phyloP scores from a whole-genome alignment of 306 rosid species.

The Medicago arabica region DNA sequence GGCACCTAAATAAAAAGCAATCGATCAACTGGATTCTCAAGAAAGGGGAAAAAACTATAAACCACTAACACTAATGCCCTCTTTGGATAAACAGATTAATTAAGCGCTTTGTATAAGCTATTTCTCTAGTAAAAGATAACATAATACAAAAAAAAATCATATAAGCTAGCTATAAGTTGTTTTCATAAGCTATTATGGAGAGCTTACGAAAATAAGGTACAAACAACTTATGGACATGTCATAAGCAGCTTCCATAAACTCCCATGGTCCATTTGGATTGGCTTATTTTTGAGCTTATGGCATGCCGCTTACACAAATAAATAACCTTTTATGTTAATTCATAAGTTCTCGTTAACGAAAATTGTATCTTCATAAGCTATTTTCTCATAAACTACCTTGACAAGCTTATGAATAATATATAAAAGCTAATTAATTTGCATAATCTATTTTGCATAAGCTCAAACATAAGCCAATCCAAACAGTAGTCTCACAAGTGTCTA shows the following conservation, averaged over 20 bases:
- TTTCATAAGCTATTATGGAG: background rate
- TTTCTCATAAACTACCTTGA: too few species aligned
- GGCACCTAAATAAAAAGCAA: constrained; percentile 68
- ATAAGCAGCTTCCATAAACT: background rate
- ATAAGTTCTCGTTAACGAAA: too few species aligned
- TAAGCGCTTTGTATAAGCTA: background rate
- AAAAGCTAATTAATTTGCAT: too few species aligned
- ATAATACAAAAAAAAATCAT: background rate
- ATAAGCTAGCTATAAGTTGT: background rate
- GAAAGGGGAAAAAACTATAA: background rate
- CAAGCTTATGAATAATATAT: too few species aligned
- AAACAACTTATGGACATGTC: too few species aligned
- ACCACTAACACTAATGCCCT: background rate
- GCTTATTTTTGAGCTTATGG: too few species aligned
- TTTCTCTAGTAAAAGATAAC: too few species aligned
- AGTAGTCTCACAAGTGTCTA: too few species aligned
- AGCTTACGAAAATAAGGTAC: background rate
- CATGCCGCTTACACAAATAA: too few species aligned
- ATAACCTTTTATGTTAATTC: too few species aligned
- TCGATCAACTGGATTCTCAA: constrained; percentile 30
- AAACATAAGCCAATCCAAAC: too few species aligned
- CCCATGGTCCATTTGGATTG: background rate
- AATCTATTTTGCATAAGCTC: too few species aligned
- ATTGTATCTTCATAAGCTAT: background rate
- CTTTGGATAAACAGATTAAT: background rate